Conservation (phyloP, 192 early-diverging fungal genomes). For the Podila horticola region DNA sequence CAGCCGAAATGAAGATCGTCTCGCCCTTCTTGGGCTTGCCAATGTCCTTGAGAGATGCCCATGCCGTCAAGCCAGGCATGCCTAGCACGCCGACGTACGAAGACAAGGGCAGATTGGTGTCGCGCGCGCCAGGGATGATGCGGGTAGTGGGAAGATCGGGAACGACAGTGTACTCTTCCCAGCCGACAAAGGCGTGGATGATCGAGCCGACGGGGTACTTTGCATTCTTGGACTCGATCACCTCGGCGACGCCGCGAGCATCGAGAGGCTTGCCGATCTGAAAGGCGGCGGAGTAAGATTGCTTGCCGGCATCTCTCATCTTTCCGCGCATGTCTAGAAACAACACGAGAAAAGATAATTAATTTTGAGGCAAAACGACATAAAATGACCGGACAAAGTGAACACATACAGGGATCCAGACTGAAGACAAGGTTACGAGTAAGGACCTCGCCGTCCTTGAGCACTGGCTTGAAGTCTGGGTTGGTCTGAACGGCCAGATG, state of each 20-base stretch:
- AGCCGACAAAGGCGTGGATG: constrained; percentile 68
- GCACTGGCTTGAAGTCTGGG: constrained; percentile 58
- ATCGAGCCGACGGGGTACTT: constrained; percentile 71
- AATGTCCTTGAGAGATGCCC: constrained; percentile 62
- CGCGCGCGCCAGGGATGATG: constrained; percentile 56
- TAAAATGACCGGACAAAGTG: not conserved
- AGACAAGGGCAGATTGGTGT: constrained; percentile 58
- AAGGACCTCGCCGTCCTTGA: constrained; percentile 64
- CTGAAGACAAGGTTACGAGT: constrained; percentile 74
- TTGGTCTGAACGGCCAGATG: constrained; percentile 59
- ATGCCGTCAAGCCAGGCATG: constrained; percentile 31
- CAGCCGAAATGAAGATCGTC: constrained; percentile 81
- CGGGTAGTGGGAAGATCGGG: constrained; percentile 31
- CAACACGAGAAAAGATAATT: not conserved
- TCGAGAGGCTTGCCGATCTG: constrained; percentile 71
- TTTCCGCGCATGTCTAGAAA: constrained; percentile 71
- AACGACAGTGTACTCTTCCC: constrained; percentile 69
- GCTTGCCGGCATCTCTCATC: constrained; percentile 61
- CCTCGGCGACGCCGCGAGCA: constrained; percentile 72
- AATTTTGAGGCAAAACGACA: not conserved
- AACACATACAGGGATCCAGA: constrained; percentile 70
- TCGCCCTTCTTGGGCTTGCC: constrained; percentile 87
- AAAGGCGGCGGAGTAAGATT: constrained; percentile 30
- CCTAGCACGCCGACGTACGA: constrained; percentile 76
- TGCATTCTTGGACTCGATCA: constrained; percentile 74